Conservation (phyloP, 768 basidiomycete genomes). For the button mushroom (Agaricus bisporus) region DNA sequence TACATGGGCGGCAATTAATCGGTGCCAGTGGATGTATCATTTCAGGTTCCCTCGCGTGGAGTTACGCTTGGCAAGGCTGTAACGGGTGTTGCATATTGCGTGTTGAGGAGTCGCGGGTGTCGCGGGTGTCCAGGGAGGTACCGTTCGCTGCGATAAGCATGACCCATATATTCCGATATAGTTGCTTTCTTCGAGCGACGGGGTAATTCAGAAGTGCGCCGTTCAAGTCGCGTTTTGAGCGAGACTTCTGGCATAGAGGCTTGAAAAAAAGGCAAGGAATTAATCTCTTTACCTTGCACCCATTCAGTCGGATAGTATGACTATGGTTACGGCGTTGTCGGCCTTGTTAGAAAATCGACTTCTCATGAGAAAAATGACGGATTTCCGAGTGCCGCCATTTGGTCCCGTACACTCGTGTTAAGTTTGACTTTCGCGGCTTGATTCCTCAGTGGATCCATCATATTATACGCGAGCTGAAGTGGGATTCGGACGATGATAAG, state of each 20-base stretch:
- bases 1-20: background rate
- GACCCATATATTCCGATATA: background rate
- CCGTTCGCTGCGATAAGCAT: background rate
- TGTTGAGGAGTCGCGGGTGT: background rate
- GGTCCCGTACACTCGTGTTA: too few species aligned
- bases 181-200: background rate
- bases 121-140: background rate
- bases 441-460: background rate
- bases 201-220: background rate
- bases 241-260: too few species aligned
- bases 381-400: too few species aligned
- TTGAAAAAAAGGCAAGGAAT: too few species aligned
- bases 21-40: constrained; percentile 1
- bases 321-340: too few species aligned
- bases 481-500: background rate
- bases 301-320: too few species aligned
- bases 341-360: too few species aligned
- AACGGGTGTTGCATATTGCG: background rate
- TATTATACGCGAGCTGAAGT: background rate
- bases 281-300: too few species aligned
- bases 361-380: too few species aligned
- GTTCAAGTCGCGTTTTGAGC: too few species aligned
- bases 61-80: background rate
- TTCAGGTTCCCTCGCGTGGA: background rate
- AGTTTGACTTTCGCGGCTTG: background rate